phyloP scores from a whole-genome alignment of 2,329 filamentous ascomycete species.

The Cercospora citrullina region DNA sequence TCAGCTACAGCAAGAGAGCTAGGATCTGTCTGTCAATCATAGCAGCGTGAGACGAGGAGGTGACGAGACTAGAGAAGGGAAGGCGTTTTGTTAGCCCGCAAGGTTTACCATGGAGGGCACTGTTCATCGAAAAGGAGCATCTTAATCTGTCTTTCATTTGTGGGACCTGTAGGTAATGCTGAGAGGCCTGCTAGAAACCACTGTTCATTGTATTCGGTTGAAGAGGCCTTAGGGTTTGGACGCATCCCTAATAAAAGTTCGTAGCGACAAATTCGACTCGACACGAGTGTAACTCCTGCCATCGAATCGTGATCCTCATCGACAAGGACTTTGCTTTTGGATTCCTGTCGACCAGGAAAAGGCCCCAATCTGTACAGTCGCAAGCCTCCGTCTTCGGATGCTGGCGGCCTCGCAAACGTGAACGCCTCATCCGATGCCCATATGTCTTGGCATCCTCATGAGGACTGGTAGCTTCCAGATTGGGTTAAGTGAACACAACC shows the following conservation, averaged over 20 bases:
- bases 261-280: neutral
- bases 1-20: neutral
- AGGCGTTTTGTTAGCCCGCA: neutral
- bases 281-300: neutral
- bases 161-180: neutral
- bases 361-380: neutral
- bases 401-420: neutral
- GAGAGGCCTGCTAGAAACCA: neutral
- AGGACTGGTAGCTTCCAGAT: constrained; percentile 3
- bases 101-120: neutral
- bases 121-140: neutral
- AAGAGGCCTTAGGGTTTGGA: neutral
- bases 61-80: neutral
- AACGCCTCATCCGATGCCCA: constrained; percentile 1
- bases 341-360: neutral
- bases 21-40: neutral
- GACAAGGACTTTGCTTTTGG: neutral
- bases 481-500: neutral
- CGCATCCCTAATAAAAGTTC: neutral
- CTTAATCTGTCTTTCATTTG: neutral
- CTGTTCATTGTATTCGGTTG: neutral
- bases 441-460: neutral
- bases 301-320: neutral
- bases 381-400: neutral
- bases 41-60: neutral